Evolutionary conservation across 257 asterid species (phyloP).

Genomic region (Ophiorrhiza pumila): DNA sequence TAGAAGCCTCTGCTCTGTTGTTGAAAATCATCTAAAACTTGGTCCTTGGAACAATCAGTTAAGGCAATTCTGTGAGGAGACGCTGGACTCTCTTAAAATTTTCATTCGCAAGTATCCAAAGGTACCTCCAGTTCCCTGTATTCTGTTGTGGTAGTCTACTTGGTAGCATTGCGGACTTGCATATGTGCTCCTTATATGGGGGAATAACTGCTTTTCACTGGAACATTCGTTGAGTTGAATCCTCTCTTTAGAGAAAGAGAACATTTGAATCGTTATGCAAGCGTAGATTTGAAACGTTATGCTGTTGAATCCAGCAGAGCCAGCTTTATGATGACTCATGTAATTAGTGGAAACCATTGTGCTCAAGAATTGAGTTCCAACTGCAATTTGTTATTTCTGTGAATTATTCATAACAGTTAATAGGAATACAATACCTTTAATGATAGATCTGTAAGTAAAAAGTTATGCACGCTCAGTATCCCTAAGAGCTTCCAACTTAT

Average conservation of each 20-base stretch:
- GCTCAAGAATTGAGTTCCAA: background rate
- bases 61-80: slow-evolving; percentile 57
- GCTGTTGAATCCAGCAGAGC: background rate
- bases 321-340: background rate
- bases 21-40: slow-evolving; percentile 67
- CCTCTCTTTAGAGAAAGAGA: no score
- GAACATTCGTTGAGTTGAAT: background rate
- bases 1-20: slow-evolving; percentile 44
- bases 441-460: background rate
- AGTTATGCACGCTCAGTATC: background rate
- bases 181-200: background rate
- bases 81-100: slow-evolving; percentile 61
- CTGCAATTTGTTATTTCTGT: background rate
- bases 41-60: slow-evolving; percentile 80
- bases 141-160: background rate
- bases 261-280: no score
- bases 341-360: background rate
- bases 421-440: background rate
- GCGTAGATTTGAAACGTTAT: background rate
- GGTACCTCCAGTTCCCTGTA: slow-evolving; percentile 43
- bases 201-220: background rate
- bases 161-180: slow-evolving; percentile 7
- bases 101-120: slow-evolving; percentile 69
- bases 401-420: background rate
- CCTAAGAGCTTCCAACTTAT: background rate